Evolutionary conservation across 495 filamentous ascomycete species (phyloP), one percentile per base, ranked within the genome.

Genomic region (Neurospora africana): DNA sequence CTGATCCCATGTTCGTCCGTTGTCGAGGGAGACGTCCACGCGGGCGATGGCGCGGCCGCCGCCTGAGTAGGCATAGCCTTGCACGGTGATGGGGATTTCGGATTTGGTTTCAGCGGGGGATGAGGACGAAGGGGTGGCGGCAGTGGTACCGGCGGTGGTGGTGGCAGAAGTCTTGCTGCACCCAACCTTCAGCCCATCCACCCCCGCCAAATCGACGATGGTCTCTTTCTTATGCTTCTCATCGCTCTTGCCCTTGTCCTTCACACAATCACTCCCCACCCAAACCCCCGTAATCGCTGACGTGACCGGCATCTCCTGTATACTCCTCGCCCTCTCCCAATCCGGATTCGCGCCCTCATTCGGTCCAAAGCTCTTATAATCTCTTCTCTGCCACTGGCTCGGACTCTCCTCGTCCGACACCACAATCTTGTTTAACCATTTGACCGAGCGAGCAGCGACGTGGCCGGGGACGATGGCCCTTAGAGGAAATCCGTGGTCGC

Each of bases 361-460:
- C 4, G 88, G 89, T 0, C 88, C 89, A 33, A 91, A 86, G 58
- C 84, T 82, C 72, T 90, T 90, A 81, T 91, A 91, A 75, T 91
- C 89, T 40, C 81, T 83, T 17, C 85, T 83, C 75, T 90, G 88
- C 81, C 89, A 91, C 72, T 87, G 82, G 68, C 86, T 87, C 2
- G 75, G 76, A 36, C 84, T 87, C 72, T 91, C 89, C 72, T 88
- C 84, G 69, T 86, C 84, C 37, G 85, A 82, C 3, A 91, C 78
- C 5, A 83, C 86, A 70, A 91, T 89, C 27, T 83, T 84, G 76
- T 84, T 86, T 0, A 91, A 83, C 88, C 89, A 91, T 74, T 91
- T 91, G 17, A 91, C 89, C 68, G 84, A 87, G 38, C 89, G 82
- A 15, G 86, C 89, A 5, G 87, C 89, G 5, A 86, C 87, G 41